Conservation (phyloP, 2,329 filamentous ascomycete species). For the Fusarium luffae region DNA sequence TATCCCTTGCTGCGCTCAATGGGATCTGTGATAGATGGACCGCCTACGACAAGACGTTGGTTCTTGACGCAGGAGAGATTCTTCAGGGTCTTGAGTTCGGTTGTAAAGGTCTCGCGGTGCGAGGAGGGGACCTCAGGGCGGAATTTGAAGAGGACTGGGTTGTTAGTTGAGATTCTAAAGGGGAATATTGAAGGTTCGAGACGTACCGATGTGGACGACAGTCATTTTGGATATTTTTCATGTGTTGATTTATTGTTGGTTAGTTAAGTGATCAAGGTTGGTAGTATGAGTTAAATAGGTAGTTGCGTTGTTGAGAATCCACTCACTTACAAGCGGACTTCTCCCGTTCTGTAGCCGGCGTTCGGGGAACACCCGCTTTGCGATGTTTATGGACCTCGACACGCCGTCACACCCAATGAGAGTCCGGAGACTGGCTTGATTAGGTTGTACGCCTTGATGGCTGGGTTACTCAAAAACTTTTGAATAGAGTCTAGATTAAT, state of each 20-base stretch:
- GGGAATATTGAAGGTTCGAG: rapidly evolving
- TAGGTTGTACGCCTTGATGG: no score
- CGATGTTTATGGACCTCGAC: no score
- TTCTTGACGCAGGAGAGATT: slow-evolving; percentile 59
- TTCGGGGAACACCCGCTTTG: background rate
- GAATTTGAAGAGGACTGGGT: slow-evolving; percentile 62
- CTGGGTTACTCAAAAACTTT: no score
- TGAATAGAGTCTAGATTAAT: background rate
- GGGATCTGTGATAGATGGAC: slow-evolving; percentile 63
- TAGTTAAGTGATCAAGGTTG: background rate
- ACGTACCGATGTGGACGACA: slow-evolving; percentile 51
- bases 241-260: background rate
- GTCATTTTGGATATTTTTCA: slow-evolving; percentile 43
- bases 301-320: background rate
- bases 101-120: slow-evolving; percentile 58
- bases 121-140: slow-evolving; percentile 53
- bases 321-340: background rate
- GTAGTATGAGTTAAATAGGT: background rate
- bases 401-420: background rate
- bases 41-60: slow-evolving; percentile 62
- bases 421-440: background rate
- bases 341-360: background rate
- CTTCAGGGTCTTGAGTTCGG: slow-evolving; percentile 61
- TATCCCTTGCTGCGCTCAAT: slow-evolving; percentile 64
- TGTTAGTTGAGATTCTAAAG: background rate